These are phyloP conservation scores for Pelagophyceae sp. DNA, from an alignment of 352 stramenopile genomes.

Conservation along the genomic window DNA sequence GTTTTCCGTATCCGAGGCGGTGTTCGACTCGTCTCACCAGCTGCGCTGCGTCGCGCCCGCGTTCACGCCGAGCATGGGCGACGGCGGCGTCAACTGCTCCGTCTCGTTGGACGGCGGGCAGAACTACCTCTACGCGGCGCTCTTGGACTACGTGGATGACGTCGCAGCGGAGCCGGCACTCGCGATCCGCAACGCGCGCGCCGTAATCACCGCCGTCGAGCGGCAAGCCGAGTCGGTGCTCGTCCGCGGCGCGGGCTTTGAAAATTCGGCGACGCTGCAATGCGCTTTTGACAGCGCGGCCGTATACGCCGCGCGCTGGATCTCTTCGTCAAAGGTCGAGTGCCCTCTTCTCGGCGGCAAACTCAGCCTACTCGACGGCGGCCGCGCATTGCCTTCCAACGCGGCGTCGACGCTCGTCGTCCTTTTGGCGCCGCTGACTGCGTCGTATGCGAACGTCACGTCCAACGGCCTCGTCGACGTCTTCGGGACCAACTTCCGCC, in stretches of 20 bases:
- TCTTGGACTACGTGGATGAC: not conserved
- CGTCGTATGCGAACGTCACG: not conserved
- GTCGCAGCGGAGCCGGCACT: not conserved
- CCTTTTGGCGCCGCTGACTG: not conserved
- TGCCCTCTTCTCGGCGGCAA: not conserved
- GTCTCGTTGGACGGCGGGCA: not conserved
- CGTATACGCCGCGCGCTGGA: not conserved
- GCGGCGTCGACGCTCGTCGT: not conserved
- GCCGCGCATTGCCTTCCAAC: not conserved
- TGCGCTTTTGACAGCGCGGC: not conserved
- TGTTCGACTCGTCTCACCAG: conserved; percentile 25
- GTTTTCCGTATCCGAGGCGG: conserved; percentile 22
- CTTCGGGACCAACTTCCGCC: not conserved
- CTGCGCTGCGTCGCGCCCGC: conserved; percentile 23
- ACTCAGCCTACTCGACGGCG: not conserved
- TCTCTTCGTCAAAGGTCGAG: not conserved
- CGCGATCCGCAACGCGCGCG: too few relatives aligned
- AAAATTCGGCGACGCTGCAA: not conserved
- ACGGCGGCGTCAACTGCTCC: not conserved
- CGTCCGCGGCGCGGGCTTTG: not conserved
- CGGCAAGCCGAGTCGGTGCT: not conserved
- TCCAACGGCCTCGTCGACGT: not conserved
- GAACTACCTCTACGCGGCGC: not conserved
- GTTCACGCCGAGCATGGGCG: not conserved
- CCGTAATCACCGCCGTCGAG: not conserved